Conservation (phyloP, 495 filamentous ascomycete species). For the Neurospora sp. region DNA sequence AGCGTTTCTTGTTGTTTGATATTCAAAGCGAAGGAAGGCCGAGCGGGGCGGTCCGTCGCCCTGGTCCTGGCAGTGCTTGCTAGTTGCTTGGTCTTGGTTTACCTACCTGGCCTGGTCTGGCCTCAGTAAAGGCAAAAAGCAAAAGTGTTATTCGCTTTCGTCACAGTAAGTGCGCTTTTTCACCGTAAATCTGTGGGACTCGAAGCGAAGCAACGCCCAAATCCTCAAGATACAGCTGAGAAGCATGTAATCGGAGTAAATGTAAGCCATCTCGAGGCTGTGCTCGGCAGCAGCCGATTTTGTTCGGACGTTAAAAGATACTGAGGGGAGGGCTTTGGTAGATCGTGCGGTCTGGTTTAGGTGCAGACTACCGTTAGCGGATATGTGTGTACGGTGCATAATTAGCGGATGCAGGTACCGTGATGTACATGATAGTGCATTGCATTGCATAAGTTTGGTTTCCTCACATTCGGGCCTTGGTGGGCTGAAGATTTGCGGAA, state of each 20-base stretch:
- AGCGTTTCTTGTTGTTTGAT: neutral
- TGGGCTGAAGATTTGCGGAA: neutral
- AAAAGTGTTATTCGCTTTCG: neutral
- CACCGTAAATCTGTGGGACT: neutral
- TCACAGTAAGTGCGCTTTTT: neutral
- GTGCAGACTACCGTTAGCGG: neutral
- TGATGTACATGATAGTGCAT: neutral
- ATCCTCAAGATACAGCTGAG: neutral
- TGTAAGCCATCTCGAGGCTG: neutral
- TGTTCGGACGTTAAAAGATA: neutral
- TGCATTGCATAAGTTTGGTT: neutral
- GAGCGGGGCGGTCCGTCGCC: neutral
- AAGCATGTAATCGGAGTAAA: neutral
- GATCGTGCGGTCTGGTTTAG: neutral
- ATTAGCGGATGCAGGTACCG: neutral
- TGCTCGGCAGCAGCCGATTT: neutral
- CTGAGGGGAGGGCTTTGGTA: neutral
- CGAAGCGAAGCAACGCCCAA: neutral
- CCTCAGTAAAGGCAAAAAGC: neutral
- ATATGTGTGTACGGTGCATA: neutral
- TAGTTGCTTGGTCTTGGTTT: neutral
- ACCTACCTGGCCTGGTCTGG: neutral
- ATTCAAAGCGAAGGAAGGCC: neutral
- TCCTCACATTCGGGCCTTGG: neutral
- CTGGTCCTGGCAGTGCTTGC: neutral